Base-by-base conservation (phyloP, 108 stramenopile species). In the Skeletonema tropicum region DNA sequence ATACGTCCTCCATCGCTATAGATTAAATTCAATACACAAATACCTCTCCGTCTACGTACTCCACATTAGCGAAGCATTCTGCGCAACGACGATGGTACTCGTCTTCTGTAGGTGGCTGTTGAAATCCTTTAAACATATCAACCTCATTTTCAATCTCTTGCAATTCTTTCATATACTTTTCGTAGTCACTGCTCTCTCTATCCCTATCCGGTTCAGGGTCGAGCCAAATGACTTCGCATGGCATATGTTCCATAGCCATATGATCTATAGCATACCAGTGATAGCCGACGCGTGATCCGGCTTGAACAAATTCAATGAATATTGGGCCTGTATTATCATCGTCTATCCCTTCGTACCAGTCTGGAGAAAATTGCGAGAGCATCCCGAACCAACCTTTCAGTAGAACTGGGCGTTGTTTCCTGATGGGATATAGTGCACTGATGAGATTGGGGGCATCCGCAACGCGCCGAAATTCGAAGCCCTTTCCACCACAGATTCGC, bases 141-240 rank as follows among this genome's bases (percentile, higher is more conserved):
- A 59, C 17, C 58, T 26, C 11, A 9, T n/a, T n/a, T 11, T 59
- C 11, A 26, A 59, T 59, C 14, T 59, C 17, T 30, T 59, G 10
- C 10, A 59, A 30, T 30, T 30, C 58, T n/a, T 59, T 3, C 2
- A 14, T 30, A 3, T 59, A 59, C 12, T 19, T 10, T 13, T 26
- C 58, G 0, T 59, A 59, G 10, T 59, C 58, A 12, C 0, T 30
- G 58, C 26, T 21, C 2, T 30, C 13, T 13, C 29, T 30, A 11
- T 12, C 14, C 2, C 29, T 30, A 11, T 12, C 14, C 2, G 58
- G 58, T 17, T 26, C 58, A 12, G 58, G 29, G 17, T 59, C 58
- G 2, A 59, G 29, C 58, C 58, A 59, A n/a, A 17, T 59, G 11
- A 59, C 29, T 59, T 59, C 58, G n/a, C 58, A 59, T 10, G 11